These are phyloP conservation scores for Chaetomium sp. DNA, from an alignment of 2,329 filamentous ascomycete species.

Conservation along the genomic window DNA sequence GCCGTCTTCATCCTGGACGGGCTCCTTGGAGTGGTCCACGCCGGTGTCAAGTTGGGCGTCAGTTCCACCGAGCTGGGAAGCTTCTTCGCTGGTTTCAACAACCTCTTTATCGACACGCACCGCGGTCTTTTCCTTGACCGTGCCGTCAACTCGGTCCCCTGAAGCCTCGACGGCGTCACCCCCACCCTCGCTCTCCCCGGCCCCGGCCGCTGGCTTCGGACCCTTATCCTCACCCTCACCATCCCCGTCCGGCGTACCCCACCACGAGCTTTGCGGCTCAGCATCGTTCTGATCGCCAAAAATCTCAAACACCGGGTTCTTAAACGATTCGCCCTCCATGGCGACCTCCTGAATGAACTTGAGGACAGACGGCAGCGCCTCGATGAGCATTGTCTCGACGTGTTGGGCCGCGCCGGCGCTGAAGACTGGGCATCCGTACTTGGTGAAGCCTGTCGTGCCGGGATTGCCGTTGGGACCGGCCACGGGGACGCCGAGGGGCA, in stretches of 20 bases:
- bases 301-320: constrained; percentile 21
- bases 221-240: background rate
- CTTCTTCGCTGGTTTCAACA: too few relatives aligned
- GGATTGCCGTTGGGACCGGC: constrained; percentile 45
- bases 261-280: constrained; percentile 1
- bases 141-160: too few relatives aligned
- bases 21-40: too few relatives aligned
- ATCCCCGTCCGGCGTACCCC: background rate
- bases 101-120: too few relatives aligned
- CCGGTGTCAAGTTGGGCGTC: too few relatives aligned
- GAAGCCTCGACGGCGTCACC: background rate
- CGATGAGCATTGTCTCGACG: constrained; percentile 58
- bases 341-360: constrained; percentile 26
- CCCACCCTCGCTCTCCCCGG: background rate
- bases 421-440: constrained; percentile 59
- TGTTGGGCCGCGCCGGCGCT: constrained; percentile 58
- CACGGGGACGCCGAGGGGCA: constrained; percentile 47
- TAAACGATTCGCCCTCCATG: constrained; percentile 17
- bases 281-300: constrained; percentile 7
- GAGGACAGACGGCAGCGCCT: constrained; percentile 24
- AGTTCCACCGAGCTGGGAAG: too few relatives aligned
- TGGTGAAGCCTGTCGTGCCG: constrained; percentile 32
- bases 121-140: too few relatives aligned
- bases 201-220: background rate
- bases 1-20: too few relatives aligned